Evolutionary conservation across 2,329 filamentous ascomycete species (phyloP).

Genomic region (Fusarium albidum): DNA sequence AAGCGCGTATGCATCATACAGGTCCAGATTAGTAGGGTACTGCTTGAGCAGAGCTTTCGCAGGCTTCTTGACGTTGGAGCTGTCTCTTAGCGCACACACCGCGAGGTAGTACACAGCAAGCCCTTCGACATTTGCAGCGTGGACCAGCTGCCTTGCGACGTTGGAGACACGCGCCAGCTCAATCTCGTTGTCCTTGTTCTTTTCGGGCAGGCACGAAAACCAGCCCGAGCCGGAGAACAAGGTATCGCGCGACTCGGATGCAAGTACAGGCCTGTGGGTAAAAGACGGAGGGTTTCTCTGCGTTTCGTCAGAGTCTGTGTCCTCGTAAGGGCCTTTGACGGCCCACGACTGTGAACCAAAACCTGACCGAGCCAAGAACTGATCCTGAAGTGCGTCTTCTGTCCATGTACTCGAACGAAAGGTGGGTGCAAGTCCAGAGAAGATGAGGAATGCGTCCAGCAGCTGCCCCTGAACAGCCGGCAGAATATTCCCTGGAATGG

Average conservation of each 20-base stretch:
- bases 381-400: conserved; percentile 42
- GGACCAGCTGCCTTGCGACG: conserved; percentile 66
- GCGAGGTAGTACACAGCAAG: conserved; percentile 77
- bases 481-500: conserved; percentile 52
- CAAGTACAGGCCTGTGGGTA: conserved; percentile 37
- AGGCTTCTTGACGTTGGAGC: conserved; percentile 67
- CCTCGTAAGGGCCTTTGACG: background rate
- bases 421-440: conserved; percentile 68
- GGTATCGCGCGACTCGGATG: conserved; percentile 55
- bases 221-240: conserved; percentile 58
- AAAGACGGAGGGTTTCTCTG: conserved; percentile 43
- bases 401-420: conserved; percentile 42
- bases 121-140: conserved; percentile 42
- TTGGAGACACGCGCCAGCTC: conserved; percentile 59
- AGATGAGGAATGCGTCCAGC: conserved; percentile 75
- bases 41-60: conserved; percentile 79
- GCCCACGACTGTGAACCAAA: conserved; percentile 4
- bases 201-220: conserved; percentile 53
- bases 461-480: conserved; percentile 54
- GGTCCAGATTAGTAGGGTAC: conserved; percentile 66
- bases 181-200: conserved; percentile 32
- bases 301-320: conserved; percentile 32
- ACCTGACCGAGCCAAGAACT: conserved; percentile 35
- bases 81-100: conserved; percentile 66
- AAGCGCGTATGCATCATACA: conserved; percentile 84